These are phyloP conservation scores for Trypanosoma mega DNA, from an alignment of 208 protist genomes.

Conservation along the genomic window DNA sequence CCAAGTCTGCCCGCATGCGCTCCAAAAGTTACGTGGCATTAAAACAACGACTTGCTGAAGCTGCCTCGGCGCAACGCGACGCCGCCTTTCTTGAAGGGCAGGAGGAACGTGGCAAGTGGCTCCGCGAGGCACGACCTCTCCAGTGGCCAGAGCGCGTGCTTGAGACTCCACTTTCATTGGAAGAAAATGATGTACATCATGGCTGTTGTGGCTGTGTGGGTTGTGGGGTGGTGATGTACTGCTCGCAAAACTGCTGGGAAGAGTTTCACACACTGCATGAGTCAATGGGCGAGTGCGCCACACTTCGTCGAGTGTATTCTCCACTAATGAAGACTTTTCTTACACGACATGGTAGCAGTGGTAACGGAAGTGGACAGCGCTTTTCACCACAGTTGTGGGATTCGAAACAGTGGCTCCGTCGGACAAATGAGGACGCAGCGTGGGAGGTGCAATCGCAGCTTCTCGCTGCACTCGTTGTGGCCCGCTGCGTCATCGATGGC, in stretches of 20 bases:
- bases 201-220: slow-evolving; percentile 47
- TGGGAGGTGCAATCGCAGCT: slow-evolving; percentile 55
- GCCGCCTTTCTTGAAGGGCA: slow-evolving; percentile 28
- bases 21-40: slow-evolving; percentile 47
- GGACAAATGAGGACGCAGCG: slow-evolving; percentile 38
- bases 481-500: slow-evolving; percentile 29
- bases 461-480: slow-evolving; percentile 34
- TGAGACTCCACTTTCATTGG: slow-evolving; percentile 8
- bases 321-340: slow-evolving; percentile 43
- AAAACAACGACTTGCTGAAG: slow-evolving; percentile 34
- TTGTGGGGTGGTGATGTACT: slow-evolving; percentile 66
- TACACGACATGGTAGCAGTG: background rate
- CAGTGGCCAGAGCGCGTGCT: slow-evolving; percentile 25
- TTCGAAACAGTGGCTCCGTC: slow-evolving; percentile 42
- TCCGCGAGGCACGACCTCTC: background rate
- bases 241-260: slow-evolving; percentile 46
- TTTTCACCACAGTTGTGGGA: slow-evolving; percentile 23
- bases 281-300: slow-evolving; percentile 42
- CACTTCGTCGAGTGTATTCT: slow-evolving; percentile 53
- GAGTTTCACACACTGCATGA: slow-evolving; percentile 34
- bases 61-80: slow-evolving; percentile 33
- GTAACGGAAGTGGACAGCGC: background rate
- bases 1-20: slow-evolving; percentile 47
- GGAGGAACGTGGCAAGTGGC: background rate
- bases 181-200: slow-evolving; percentile 14